Evolutionary conservation across 257 asterid species (phyloP), one percentile per base, ranked within the genome.

Genomic region (Solanum dulcamara): DNA sequence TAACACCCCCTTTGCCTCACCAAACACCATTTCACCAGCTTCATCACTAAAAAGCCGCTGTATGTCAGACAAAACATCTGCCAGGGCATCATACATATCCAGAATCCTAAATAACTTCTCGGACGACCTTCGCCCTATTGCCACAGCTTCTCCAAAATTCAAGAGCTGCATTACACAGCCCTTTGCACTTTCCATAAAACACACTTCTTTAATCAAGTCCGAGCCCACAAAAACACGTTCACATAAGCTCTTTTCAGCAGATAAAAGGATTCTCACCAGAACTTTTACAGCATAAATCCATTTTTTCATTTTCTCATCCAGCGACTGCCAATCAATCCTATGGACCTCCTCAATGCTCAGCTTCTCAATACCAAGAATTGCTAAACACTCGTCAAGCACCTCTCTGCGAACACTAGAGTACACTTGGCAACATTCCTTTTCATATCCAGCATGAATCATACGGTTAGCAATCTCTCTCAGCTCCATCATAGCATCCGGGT

Each of bases 341-440:
- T 97, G 99, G 67, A 97, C 99, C 90, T 97, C 98, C 92, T 97
- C 99, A 81, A 97, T 97, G 87, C 99, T 97, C 90, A 94, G 66
- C 84, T 91, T 95, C 89, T 97, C 98, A 33, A 95, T 93, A 55
- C 94, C 98, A 66, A 97, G 94, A 75, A 90, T 93, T 28, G 86
- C 84, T 96, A 97, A 84, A 88, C 93, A 93, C 84, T 97, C 99
- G 66, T 95, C 98, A 3, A 97, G 91, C 48, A 91, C 98, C 87
- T 94, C 97, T n/a, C 98, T 92, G 15, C 98, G 93, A 24, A 95
- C 97, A 71, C 90, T 92, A 22, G 95, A 93, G 80, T 97, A 97
- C 26, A 91, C 97, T 92, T 97, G 98, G 80, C 96, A 95, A 84
- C 99, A 95, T 86, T 97, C 99, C 90, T 94, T 95, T 30, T 94